These are phyloP conservation scores for Alternaria conjuncta DNA, from an alignment of 2,329 filamentous ascomycete genomes.

Conservation along the genomic window DNA sequence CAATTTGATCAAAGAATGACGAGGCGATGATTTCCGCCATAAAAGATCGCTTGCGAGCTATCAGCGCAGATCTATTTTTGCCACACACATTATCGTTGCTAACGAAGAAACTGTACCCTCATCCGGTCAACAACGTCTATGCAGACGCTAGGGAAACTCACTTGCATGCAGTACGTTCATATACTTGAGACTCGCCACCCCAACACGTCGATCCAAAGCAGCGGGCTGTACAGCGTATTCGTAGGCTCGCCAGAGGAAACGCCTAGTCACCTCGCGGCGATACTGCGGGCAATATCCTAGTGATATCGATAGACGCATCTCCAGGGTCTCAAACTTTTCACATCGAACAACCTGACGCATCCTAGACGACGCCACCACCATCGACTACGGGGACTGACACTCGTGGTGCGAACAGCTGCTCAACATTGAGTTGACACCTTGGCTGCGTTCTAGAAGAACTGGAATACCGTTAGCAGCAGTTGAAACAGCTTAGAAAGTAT, in stretches of 20 bases:
- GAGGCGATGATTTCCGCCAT: neutral
- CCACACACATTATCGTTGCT: neutral
- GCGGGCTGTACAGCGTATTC: neutral
- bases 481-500: neutral
- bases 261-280: conserved; percentile 1
- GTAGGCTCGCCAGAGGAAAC: neutral
- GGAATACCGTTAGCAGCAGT: neutral
- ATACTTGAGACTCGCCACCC: neutral
- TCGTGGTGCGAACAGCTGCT: neutral
- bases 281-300: neutral
- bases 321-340: conserved; percentile 2
- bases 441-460: neutral
- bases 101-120: neutral
- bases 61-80: neutral
- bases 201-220: neutral
- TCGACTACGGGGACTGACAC: neutral
- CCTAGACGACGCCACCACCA: neutral
- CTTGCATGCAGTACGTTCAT: neutral
- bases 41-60: neutral
- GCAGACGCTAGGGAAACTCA: neutral
- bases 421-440: neutral
- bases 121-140: neutral
- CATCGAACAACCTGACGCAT: neutral
- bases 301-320: neutral
- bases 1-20: neutral